Conservation (phyloP, 208 protist species). For the Trypanosoma avium region DNA sequence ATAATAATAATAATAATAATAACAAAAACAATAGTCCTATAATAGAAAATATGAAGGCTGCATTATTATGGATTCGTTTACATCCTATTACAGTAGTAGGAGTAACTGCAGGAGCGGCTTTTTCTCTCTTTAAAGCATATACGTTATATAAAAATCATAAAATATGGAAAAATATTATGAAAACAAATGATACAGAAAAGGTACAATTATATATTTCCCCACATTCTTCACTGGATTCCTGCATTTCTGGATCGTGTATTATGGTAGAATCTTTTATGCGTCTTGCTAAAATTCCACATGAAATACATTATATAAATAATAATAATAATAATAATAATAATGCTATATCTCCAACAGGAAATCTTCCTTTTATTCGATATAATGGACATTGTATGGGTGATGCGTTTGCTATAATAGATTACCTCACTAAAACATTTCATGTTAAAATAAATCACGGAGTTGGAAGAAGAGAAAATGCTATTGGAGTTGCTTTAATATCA, state of each 20-base stretch:
- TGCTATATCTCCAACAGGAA: conserved; percentile 21
- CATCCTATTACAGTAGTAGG: not conserved
- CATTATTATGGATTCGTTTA: not conserved
- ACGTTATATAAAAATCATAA: not conserved
- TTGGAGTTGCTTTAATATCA: conserved; percentile 7
- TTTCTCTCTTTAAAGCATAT: not conserved
- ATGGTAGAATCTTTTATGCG: conserved; percentile 33
- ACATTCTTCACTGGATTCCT: conserved; percentile 17
- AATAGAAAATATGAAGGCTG: not conserved
- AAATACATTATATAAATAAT: no score
- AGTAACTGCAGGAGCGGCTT: not conserved
- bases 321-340: not conserved
- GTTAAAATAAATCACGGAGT: conserved; percentile 14
- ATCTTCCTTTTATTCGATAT: conserved; percentile 30
- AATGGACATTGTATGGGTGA: conserved; percentile 19
- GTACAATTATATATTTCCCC: conserved; percentile 32
- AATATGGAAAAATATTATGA: not conserved
- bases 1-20: not conserved
- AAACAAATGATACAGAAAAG: conserved; percentile 19
- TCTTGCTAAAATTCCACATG: conserved; percentile 28
- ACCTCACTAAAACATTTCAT: conserved; percentile 18
- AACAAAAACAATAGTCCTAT: not conserved
- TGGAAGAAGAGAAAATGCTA: conserved; percentile 7
- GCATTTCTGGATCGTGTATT: conserved; percentile 4
- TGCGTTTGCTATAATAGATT: conserved; percentile 20